Evolutionary conservation across 2,329 filamentous ascomycete species (phyloP).

Genomic region (Metarhizium album): DNA sequence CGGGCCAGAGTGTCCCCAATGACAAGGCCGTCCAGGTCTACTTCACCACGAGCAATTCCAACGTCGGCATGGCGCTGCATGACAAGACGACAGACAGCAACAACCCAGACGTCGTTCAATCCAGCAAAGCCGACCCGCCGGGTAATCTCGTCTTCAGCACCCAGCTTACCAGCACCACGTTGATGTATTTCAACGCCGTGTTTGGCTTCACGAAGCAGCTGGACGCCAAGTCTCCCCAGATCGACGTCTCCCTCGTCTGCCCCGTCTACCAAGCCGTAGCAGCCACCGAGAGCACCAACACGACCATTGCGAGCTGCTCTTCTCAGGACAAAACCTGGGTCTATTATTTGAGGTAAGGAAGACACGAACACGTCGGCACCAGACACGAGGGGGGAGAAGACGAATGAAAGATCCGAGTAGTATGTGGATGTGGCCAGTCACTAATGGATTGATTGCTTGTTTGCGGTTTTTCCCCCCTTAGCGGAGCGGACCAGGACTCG

Average conservation of each 20-base stretch:
- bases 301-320: neutral
- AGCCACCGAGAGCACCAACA: neutral
- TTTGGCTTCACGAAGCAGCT: neutral
- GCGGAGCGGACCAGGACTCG: neutral
- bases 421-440: neutral
- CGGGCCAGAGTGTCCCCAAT: neutral
- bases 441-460: neutral
- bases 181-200: neutral
- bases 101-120: neutral
- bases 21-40: neutral
- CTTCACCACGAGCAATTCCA: neutral
- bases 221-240: neutral
- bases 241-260: neutral
- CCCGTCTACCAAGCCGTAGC: neutral
- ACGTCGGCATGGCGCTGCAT: neutral
- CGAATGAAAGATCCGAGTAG: too few species aligned
- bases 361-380: neutral
- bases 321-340: neutral
- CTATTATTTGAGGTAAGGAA: neutral
- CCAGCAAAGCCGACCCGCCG: neutral
- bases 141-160: neutral
- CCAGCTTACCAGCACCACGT: neutral
- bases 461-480: too few species aligned
- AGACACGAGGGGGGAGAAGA: neutral
- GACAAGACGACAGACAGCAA: neutral